Percentiles rank a stretch among this genome's conserved stretches.
Conservation (phyloP, 2,329 filamentous ascomycete genomes). For the Exophiala xenobiotica region DNA sequence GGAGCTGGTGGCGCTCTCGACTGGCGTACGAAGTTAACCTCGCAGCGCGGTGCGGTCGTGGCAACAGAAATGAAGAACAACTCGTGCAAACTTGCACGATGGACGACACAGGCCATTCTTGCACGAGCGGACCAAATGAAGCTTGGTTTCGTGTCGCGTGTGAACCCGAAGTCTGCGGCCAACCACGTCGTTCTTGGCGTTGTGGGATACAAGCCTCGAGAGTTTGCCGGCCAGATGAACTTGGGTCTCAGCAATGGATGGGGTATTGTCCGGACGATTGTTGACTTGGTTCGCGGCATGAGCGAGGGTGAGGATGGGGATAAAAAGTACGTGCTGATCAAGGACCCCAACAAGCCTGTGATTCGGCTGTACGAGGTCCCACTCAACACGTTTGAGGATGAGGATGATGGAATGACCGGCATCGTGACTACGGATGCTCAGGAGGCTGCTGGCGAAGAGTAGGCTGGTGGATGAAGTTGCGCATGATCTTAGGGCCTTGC, state of each 20-base stretch:
- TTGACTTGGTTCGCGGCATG: constrained; percentile 66
- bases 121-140: constrained; percentile 99
- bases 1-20: constrained; percentile 92
- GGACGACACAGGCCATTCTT: constrained; percentile 95
- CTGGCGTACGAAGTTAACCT: constrained; percentile 93
- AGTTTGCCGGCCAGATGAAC: constrained; percentile 98
- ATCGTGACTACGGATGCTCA: constrained; percentile 56
- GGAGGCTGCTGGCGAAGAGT: constrained; percentile 56
- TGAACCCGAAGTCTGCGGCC: constrained; percentile 87
- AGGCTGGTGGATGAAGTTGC: constrained; percentile 24
- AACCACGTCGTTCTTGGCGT: constrained; percentile 95
- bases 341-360: constrained; percentile 96
- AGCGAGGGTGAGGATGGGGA: constrained; percentile 42
- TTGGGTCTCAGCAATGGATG: constrained; percentile 94
- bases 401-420: constrained; percentile 63
- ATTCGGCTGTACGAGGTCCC: constrained; percentile 92
- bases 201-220: constrained; percentile 94
- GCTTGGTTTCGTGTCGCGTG: constrained; percentile 93
- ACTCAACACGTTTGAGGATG: constrained; percentile 82
- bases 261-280: constrained; percentile 98
- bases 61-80: constrained; percentile 99
- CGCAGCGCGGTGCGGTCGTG: constrained; percentile 92
- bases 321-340: constrained; percentile 58
- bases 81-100: constrained; percentile 95
- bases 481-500: neutral